Evolutionary conservation across 2,329 filamentous ascomycete species (phyloP), one percentile per base, ranked within the genome.

Genomic region (Ophiostoma ulmi): DNA sequence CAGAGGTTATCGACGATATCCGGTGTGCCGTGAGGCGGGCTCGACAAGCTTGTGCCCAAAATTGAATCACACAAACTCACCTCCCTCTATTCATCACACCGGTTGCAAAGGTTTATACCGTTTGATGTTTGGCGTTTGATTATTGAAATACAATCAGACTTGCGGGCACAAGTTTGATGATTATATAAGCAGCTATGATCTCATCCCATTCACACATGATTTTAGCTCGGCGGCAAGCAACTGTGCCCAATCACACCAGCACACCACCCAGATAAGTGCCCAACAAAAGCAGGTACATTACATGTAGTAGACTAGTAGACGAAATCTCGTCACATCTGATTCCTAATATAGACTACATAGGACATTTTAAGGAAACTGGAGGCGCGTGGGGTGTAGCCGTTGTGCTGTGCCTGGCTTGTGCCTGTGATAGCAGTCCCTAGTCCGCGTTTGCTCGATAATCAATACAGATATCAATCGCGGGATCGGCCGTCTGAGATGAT

Each of bases 231-330:
- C 58, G 58, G 58, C 58, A 63, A 63, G 52, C 52, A 8, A 35
- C 22, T 63, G 58, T 31, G n/a, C 22, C 55, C 58, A 35, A 22
- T 63, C 58, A 63, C 58, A 63, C 58, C 26, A 26, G n/a, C 52
- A 58, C 52, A 58, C 44, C 44, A 48, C 44, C 44, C 8, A 58
- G n/a, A 48, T 11, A 10, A 55, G 48, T 22, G n/a, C n/a, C 26
- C 26, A 63, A 63, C 58, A 63, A 63, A 58, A 31, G 58, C 58
- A 63, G 58, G 26, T 63, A 35, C 58, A 35, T 63, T 22, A 58
- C n/a, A 58, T 11, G 52, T 58, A 58, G 44, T 20, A 48, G 44
- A 20, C 44, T 20, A 48, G 17, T 13, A 26, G 6, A 6, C 52
- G n/a, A 11, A 17, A 31, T 36, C 58, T 63, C 58, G 58, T 63